phyloP scores from a whole-genome alignment of 2,329 filamentous ascomycete genomes.

The Mollisia scopiformis region DNA sequence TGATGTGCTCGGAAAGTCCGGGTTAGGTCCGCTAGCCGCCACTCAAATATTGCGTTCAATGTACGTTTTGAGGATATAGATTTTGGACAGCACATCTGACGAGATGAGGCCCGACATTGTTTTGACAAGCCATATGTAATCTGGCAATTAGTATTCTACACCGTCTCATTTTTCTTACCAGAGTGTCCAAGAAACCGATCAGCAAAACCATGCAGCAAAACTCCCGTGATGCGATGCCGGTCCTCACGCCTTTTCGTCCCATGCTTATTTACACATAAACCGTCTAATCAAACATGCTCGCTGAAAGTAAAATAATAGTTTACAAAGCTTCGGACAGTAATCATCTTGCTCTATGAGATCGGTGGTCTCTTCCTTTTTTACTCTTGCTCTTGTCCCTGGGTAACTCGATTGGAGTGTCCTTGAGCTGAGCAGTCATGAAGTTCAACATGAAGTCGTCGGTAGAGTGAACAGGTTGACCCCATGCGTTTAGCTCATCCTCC shows the following conservation, averaged over 20 bases:
- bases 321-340: conserved; percentile 21
- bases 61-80: not conserved
- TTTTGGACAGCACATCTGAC: not conserved
- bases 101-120: not conserved
- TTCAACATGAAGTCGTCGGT: conserved; percentile 78
- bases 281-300: conserved; percentile 27
- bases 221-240: conserved; percentile 21
- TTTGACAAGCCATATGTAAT: not conserved
- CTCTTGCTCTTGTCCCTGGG: conserved; percentile 67
- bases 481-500: conserved; percentile 59
- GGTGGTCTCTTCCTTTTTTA: conserved; percentile 46
- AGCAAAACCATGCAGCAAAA: conserved; percentile 9
- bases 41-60: not conserved
- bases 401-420: conserved; percentile 61
- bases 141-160: not conserved
- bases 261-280: conserved; percentile 28
- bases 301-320: conserved; percentile 17
- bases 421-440: conserved; percentile 66
- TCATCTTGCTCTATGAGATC: conserved; percentile 34
- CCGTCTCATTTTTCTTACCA: not conserved
- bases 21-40: not conserved
- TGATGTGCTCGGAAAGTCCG: not conserved
- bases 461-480: conserved; percentile 58
- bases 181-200: not conserved
- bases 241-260: conserved; percentile 20